Conservation (phyloP, 345 rosid genomes). For the Kernera saxatilis region DNA sequence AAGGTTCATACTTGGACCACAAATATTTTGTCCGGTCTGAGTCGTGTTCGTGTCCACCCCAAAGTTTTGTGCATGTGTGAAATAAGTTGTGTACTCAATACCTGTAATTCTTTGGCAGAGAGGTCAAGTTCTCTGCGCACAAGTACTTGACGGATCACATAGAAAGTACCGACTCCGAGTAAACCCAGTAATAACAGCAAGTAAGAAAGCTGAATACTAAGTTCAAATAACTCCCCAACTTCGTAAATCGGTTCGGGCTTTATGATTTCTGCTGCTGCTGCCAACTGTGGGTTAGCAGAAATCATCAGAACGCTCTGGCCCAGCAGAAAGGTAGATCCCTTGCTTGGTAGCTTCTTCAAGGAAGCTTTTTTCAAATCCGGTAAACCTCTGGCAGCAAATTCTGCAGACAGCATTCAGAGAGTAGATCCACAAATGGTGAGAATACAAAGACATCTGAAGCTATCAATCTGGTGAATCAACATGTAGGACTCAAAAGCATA, state of each 20-base stretch:
- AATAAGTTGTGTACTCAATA: background rate
- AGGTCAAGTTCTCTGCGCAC: constrained; percentile 97
- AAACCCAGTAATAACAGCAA: constrained; percentile 65
- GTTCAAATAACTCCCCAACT: constrained; percentile 73
- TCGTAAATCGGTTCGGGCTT: constrained; percentile 50
- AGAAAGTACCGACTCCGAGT: constrained; percentile 86
- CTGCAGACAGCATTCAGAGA: constrained; percentile 32
- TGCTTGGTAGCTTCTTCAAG: constrained; percentile 37
- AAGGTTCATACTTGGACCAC: background rate
- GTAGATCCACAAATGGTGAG: background rate
- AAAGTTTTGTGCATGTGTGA: background rate
- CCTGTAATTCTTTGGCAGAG: constrained; percentile 96
- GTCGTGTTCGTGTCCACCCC: background rate
- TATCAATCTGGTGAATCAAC: background rate
- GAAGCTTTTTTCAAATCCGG: constrained; percentile 26
- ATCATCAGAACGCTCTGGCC: constrained; percentile 49
- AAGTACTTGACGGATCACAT: constrained; percentile 91
- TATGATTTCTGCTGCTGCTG: constrained; percentile 50
- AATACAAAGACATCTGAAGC: background rate
- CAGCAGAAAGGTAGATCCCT: constrained; percentile 37
- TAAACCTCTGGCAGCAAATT: constrained; percentile 28
- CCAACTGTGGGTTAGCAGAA: constrained; percentile 43
- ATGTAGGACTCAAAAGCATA: background rate
- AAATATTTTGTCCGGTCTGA: background rate
- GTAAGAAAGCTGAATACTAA: constrained; percentile 91